Evolutionary conservation across 2,329 filamentous ascomycete species (phyloP).

Genomic region (Colletotrichum chrysophilum): DNA sequence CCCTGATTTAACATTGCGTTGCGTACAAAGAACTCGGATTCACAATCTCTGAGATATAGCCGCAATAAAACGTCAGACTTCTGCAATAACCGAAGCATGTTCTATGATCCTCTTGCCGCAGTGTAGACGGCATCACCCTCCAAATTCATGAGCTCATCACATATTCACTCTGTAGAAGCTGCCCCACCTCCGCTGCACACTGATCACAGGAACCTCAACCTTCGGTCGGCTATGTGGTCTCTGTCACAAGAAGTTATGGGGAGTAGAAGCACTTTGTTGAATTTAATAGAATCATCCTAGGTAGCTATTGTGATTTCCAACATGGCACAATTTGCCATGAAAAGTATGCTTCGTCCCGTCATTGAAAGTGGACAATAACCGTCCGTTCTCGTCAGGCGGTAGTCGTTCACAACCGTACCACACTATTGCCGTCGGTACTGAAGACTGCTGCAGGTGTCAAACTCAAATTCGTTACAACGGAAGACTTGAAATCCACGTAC

Average conservation of each 20-base stretch:
- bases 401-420: too few species aligned
- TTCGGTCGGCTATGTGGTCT: neutral
- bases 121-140: neutral
- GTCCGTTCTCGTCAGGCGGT: neutral
- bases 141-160: neutral
- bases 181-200: neutral
- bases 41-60: neutral
- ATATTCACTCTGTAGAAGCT: neutral
- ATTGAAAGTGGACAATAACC: neutral
- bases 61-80: neutral
- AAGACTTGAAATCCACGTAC: neutral
- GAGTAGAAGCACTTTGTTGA: neutral
- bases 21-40: neutral
- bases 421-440: neutral
- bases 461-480: neutral
- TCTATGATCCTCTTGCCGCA: neutral
- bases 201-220: neutral
- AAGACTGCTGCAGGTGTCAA: neutral
- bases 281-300: neutral
- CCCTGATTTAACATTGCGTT: neutral
- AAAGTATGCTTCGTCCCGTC: neutral
- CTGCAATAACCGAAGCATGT: too few species aligned
- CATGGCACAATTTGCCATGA: neutral
- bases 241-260: neutral
- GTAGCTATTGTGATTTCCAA: neutral